Conservation (phyloP, 2,329 filamentous ascomycete species). For the Geosmithia putterillii region DNA sequence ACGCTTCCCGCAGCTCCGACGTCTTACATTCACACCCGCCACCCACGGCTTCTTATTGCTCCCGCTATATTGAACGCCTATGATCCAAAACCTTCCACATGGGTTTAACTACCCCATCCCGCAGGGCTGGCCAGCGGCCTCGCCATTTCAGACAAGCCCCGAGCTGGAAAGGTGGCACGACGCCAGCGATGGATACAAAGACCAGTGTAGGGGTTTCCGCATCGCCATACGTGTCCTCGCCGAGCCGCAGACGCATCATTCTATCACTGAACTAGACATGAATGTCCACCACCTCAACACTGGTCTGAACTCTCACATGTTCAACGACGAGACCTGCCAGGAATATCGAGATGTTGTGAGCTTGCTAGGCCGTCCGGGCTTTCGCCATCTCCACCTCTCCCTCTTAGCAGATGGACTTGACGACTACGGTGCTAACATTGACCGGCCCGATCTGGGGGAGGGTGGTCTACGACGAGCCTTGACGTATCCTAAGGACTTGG, state of each 20-base stretch:
- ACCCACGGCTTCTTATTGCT: constrained; percentile 20
- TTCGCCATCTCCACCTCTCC: constrained; percentile 12
- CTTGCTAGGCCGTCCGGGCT: constrained; percentile 10
- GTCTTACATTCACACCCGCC: constrained; percentile 24
- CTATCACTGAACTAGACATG: constrained; percentile 18
- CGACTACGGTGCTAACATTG: too few relatives aligned
- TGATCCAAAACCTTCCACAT: constrained; percentile 21
- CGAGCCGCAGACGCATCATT: constrained; percentile 4
- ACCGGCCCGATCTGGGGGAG: neutral
- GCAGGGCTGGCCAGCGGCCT: constrained; percentile 13
- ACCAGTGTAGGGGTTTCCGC: constrained; percentile 16
- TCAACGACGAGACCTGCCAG: constrained; percentile 11
- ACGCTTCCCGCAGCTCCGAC: constrained; percentile 19
- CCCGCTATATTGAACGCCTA: constrained; percentile 27
- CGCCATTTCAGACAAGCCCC: neutral
- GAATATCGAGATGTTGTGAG: constrained; percentile 11
- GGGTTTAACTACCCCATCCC: constrained; percentile 23
- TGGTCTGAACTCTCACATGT: constrained; percentile 14
- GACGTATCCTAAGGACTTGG: constrained; percentile 7
- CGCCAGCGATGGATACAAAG: constrained; percentile 1
- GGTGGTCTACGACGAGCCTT: constrained; percentile 6
- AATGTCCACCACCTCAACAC: constrained; percentile 12
- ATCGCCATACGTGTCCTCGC: constrained; percentile 4
- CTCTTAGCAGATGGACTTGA: constrained; percentile 6
- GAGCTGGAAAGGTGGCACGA: neutral